phyloP scores from a whole-genome alignment of 106 monocot genomes.

The Apostasia shenzhenica region DNA sequence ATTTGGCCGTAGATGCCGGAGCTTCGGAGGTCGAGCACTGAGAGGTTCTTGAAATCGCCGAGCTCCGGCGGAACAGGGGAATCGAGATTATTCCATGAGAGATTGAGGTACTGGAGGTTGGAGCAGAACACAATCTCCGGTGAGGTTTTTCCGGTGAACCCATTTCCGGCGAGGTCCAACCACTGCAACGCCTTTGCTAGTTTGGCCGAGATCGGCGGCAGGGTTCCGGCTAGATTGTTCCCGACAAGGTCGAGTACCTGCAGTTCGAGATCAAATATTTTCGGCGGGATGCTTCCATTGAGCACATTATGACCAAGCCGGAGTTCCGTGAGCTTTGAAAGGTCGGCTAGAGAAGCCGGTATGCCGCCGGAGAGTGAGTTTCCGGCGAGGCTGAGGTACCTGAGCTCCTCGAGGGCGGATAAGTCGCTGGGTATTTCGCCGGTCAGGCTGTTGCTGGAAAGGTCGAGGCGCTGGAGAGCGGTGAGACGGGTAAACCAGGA shows the following conservation, averaged over 20 bases:
- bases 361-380: slow-evolving; percentile 55
- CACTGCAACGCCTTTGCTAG: slow-evolving; percentile 40
- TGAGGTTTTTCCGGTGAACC: slow-evolving; percentile 46
- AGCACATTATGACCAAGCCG: slow-evolving; percentile 38
- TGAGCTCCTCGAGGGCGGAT: slow-evolving; percentile 34
- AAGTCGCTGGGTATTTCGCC: slow-evolving; percentile 40
- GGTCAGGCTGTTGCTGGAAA: slow-evolving; percentile 50
- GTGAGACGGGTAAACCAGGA: slow-evolving; percentile 46
- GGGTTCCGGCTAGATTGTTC: slow-evolving; percentile 47
- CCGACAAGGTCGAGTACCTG: slow-evolving; percentile 62
- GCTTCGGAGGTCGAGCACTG: slow-evolving; percentile 56
- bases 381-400: slow-evolving; percentile 28
- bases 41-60: slow-evolving; percentile 9
- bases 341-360: slow-evolving; percentile 36
- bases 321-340: slow-evolving; percentile 42
- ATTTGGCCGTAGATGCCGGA: slow-evolving; percentile 30
- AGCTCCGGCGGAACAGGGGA: slow-evolving; percentile 13
- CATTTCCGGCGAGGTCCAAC: slow-evolving; percentile 60
- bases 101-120: slow-evolving; percentile 54
- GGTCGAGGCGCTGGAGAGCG: slow-evolving; percentile 37
- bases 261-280: slow-evolving; percentile 52
- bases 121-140: slow-evolving; percentile 50
- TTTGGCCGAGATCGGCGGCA: slow-evolving; percentile 48
- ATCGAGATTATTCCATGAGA: slow-evolving; percentile 54
- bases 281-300: slow-evolving; percentile 56